Evolutionary conservation across 1,284 basidiomycete species (phyloP), one percentile per base, ranked within the genome.

Genomic region (Rhodofomes roseus): DNA sequence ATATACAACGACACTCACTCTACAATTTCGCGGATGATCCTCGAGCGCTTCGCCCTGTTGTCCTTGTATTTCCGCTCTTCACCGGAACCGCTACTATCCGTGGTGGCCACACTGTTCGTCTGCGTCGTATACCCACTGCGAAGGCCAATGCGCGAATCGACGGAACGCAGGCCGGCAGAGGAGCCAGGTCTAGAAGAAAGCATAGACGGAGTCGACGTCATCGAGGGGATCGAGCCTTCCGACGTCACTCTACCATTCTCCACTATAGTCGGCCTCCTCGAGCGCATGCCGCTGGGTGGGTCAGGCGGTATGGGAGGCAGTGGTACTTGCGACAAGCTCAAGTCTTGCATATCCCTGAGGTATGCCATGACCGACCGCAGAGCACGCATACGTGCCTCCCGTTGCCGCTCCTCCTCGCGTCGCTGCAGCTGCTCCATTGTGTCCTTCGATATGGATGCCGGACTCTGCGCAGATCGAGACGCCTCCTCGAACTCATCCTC

Each of bases 361-460:
- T 98, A 98, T 18, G 91, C 90, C 89, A 98, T 95, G 41, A 99
- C 86, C 12, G 92, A 92, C 60, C 93, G 85, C 54, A 98, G 78
- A 25, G 92, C 93, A 50, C 86, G 81, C 65, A 83, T 83, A 67
- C 92, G 90, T 37, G 83, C 81, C 69, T 91, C 89, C 46, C 84
- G 78, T 18, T 79, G 81, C 46, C 85, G 80, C 62, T 91, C 90
- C 71, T 89, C 86, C 73, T 90, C 89, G 54, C 80, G 81, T 52
- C 82, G 81, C 64, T 82, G 72, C 65, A 79, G 68, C 61, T 82
- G 76, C 52, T 86, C 72, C 56, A 69, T 63, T 16, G 70, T 80
- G 55, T 75, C 74, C 56, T 79, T 76, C 29, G 74, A 69, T n/a
- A 75, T 66, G 37, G 82, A 81, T 67, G 83, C 78, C 20, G 76